A percentile compares a stretch with the other conserved stretches of the same genome.
phyloP scores from a whole-genome alignment of 225 moss, liverwort and hornwort genomes.

The Marchantia polymorpha region DNA sequence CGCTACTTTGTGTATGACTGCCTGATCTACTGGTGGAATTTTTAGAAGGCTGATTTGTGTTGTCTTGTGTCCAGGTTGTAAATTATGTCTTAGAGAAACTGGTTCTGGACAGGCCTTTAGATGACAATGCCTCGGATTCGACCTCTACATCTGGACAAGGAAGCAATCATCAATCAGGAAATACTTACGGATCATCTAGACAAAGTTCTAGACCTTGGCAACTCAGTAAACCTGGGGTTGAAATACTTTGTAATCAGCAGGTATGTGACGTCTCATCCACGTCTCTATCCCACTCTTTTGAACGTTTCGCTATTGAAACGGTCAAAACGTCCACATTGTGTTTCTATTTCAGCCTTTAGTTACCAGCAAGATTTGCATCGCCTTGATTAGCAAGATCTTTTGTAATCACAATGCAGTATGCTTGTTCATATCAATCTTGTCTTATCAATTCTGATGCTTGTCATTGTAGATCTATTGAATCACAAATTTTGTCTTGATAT shows the following conservation, averaged over 20 bases:
- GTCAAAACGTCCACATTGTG: too few relatives aligned
- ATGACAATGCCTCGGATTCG: slow-evolving; percentile 59
- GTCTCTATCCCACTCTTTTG: too few relatives aligned
- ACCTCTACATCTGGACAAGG: slow-evolving; percentile 52
- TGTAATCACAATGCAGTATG: too few relatives aligned
- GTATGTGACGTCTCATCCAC: slow-evolving; percentile 30
- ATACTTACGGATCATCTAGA: slow-evolving; percentile 54
- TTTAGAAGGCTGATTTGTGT: background rate
- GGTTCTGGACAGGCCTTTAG: slow-evolving; percentile 70
- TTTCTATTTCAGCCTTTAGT: too few relatives aligned
- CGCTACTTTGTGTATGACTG: background rate
- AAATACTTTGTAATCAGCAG: slow-evolving; percentile 89
- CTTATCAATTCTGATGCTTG: too few relatives aligned
- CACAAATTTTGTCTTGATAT: too few relatives aligned
- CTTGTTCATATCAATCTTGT: too few relatives aligned
- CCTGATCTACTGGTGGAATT: background rate
- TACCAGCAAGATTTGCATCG: too few relatives aligned
- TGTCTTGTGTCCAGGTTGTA: slow-evolving; percentile 58
- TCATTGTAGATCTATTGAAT: too few relatives aligned
- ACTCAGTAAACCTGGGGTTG: slow-evolving; percentile 67
- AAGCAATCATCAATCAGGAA: slow-evolving; percentile 61
- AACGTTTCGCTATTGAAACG: too few relatives aligned
- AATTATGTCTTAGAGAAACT: slow-evolving; percentile 94
- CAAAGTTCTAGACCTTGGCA: slow-evolving; percentile 70
- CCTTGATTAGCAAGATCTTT: too few relatives aligned